Evolutionary conservation across 2,329 filamentous ascomycete species (phyloP), one percentile per base, ranked within the genome.

Genomic region (Calonectria montana): DNA sequence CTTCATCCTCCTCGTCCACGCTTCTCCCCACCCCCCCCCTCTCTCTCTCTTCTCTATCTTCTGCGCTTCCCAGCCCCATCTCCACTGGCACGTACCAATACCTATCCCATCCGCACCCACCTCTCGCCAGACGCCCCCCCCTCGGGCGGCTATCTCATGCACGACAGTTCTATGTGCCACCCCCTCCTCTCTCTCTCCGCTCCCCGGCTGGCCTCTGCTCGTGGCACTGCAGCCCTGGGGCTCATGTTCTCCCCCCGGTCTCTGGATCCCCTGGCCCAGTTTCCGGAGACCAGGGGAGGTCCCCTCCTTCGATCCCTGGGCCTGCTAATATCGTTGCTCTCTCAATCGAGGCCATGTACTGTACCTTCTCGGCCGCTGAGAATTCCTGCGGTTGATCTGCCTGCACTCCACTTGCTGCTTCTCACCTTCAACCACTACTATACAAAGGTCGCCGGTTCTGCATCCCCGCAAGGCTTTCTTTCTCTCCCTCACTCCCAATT

Each of bases 131-230:
- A 41, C 47, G 37, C 35, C 25, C 47, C 63, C 62, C 63, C 47
- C 63, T 65, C 74, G 73, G 77, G 80, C 80, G 79, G 77, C 77
- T 81, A 81, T 79, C 73, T 75, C 74, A 81, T 80, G 80, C 79
- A 79, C 74, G 73, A 80, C 75, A 81, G 76, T 71, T 77, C 69
- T 27, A 69, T 73, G 68, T 74, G 74, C 67, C 74, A 75, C 69
- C 62, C 43, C 71, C 74, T 59, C 68, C n/a, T n/a, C n/a, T n/a
- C n/a, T n/a, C 53, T 64, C 66, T 67, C 65, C 29, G 57, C 70
- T 73, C 70, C 71, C 69, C 27, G 53, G 23, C 31, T 39, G 53
- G 53, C 53, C 68, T 75, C 37, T 50, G 57, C 62, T 68, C 50
- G 62, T 75, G 74, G 66, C 74, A 73, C 71, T 74, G 68, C 70